These are phyloP conservation scores for Saccharomycopsis sp. DNA, from an alignment of 805 yeast species.

Conservation along the genomic window DNA sequence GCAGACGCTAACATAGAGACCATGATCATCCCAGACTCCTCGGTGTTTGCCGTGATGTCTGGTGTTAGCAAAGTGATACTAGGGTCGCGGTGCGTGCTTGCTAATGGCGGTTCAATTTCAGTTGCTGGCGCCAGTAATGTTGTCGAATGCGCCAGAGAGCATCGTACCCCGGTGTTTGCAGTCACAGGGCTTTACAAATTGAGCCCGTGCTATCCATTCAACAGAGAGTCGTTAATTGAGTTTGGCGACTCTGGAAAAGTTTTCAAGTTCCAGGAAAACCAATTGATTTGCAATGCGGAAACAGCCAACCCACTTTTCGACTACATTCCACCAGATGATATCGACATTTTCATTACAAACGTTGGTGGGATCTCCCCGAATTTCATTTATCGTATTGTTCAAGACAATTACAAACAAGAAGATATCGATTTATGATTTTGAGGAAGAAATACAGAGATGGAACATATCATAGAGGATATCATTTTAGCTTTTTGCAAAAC, in stretches of 20 bases:
- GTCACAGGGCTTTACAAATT: constrained; percentile 91
- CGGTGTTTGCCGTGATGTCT: constrained; percentile 92
- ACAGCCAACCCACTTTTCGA: constrained; percentile 85
- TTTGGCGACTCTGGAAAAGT: constrained; percentile 92
- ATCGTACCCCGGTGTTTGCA: constrained; percentile 91
- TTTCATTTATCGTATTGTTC: constrained; percentile 87
- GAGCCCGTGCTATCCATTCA: constrained; percentile 88
- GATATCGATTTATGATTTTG: constrained; percentile 34
- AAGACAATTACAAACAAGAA: constrained; percentile 84
- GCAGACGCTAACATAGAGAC: constrained; percentile 84
- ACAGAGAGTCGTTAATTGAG: constrained; percentile 73
- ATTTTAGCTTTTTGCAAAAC: too few relatives aligned
- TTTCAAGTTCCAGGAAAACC: constrained; percentile 62
- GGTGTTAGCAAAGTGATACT: constrained; percentile 93
- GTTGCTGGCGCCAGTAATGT: constrained; percentile 88
- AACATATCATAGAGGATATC: too few relatives aligned
- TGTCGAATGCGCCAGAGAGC: constrained; percentile 92
- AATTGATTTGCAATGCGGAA: constrained; percentile 61
- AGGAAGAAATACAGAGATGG: too few relatives aligned
- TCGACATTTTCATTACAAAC: constrained; percentile 90
- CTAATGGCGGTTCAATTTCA: constrained; percentile 91
- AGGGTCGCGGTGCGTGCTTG: constrained; percentile 87
- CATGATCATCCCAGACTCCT: constrained; percentile 84
- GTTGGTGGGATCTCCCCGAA: constrained; percentile 96
- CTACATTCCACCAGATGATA: constrained; percentile 87